Percentiles rank a stretch among this genome's conserved stretches.
phyloP scores from a whole-genome alignment of 2,329 filamentous ascomycete species.

The Penicillium expansum region DNA sequence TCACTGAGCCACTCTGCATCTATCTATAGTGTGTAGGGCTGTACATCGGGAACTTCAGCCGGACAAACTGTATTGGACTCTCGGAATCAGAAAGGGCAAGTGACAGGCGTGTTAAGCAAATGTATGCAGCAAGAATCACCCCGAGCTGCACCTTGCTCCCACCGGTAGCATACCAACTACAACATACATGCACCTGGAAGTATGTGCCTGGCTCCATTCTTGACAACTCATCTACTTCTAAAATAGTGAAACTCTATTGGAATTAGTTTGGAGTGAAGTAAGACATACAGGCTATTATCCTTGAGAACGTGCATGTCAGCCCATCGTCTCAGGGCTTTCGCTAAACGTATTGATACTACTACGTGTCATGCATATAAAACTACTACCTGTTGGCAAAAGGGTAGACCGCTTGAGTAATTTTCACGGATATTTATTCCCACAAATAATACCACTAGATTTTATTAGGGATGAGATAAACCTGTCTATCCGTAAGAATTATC shows the following conservation, averaged over 20 bases:
- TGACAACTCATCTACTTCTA: not conserved
- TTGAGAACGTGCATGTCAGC: not conserved
- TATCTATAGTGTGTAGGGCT: not conserved
- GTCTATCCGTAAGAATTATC: not conserved
- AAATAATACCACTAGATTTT: not conserved
- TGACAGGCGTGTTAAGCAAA: not conserved
- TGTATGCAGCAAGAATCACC: not conserved
- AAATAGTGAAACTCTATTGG: not conserved
- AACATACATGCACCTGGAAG: not conserved
- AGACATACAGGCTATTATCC: not conserved
- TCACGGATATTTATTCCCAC: not conserved
- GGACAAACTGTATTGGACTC: not conserved
- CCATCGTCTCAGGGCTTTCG: not conserved
- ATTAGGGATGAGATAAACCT: not conserved
- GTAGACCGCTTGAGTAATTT: not conserved
- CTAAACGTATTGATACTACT: not conserved
- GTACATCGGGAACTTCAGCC: not conserved
- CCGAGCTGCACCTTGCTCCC: not conserved
- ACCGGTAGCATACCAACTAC: not conserved
- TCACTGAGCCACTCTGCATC: not conserved
- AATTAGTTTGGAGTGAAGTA: not conserved
- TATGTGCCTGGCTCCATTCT: not conserved
- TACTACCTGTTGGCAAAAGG: not conserved
- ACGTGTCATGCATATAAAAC: constrained; percentile 2
- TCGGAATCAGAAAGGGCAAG: not conserved